Conservation (phyloP, 2,329 filamentous ascomycete species). For the Lomentospora prolificans region DNA sequence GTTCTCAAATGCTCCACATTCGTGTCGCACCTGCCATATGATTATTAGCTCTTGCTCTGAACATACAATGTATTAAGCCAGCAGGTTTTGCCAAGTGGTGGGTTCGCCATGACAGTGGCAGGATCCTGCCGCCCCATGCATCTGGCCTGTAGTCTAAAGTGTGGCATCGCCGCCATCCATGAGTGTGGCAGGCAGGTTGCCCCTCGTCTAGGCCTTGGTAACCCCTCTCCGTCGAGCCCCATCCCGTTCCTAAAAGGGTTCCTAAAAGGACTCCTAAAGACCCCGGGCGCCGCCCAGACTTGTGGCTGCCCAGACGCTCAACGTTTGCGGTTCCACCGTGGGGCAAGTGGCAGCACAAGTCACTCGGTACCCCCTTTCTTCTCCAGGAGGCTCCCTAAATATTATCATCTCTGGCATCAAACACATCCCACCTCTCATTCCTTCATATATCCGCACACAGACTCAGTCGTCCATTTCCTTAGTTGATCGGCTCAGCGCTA, state of each 20-base stretch:
- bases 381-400: neutral
- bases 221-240: neutral
- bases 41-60: too few species aligned
- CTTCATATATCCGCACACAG: conserved; percentile 1
- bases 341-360: neutral
- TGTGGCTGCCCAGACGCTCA: too few species aligned
- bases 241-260: neutral
- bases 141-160: too few species aligned
- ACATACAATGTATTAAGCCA: too few species aligned
- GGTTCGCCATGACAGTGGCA: too few species aligned
- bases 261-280: neutral
- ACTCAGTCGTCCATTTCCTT: neutral
- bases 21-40: too few species aligned
- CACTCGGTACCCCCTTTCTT: neutral
- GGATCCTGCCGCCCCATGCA: too few species aligned
- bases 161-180: too few species aligned
- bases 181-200: neutral
- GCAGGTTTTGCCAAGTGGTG: too few species aligned
- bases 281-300: too few species aligned
- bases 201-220: neutral
- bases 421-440: neutral
- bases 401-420: conserved; percentile 1
- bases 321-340: too few species aligned
- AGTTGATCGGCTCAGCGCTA: conserved; percentile 1
- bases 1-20: too few species aligned